Conservation (phyloP, 768 basidiomycete species). For the Myochromella boudieri region DNA sequence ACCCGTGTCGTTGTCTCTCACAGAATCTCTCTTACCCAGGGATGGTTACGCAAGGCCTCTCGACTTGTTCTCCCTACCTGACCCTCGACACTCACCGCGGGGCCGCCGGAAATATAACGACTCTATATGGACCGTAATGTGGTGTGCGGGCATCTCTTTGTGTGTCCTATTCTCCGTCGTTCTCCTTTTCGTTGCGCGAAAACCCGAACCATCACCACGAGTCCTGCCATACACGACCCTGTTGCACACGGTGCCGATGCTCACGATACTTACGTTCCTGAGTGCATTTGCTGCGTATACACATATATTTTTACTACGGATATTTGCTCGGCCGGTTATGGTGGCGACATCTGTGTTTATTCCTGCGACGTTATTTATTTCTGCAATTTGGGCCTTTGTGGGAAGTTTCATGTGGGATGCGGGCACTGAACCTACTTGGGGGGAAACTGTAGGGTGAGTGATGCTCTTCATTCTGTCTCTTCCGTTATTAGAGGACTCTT, state of each 20-base stretch:
- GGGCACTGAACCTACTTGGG: slow-evolving; percentile 67
- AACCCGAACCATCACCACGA: slow-evolving; percentile 38
- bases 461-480: slow-evolving; percentile 2
- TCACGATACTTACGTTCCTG: slow-evolving; percentile 68
- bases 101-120: slow-evolving; percentile 74
- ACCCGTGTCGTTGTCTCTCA: slow-evolving; percentile 65
- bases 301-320: slow-evolving; percentile 72
- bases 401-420: slow-evolving; percentile 70
- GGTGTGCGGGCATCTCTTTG: slow-evolving; percentile 56
- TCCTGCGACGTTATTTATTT: slow-evolving; percentile 71
- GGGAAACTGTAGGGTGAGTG: slow-evolving; percentile 76
- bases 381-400: slow-evolving; percentile 78
- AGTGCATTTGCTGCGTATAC: slow-evolving; percentile 72
- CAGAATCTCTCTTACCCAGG: slow-evolving; percentile 75
- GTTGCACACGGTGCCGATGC: slow-evolving; percentile 74
- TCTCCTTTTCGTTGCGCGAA: slow-evolving; percentile 57
- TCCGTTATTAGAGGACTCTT: neutral
- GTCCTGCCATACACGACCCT: slow-evolving; percentile 66
- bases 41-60: slow-evolving; percentile 64
- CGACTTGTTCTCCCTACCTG: slow-evolving; percentile 76
- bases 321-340: slow-evolving; percentile 86
- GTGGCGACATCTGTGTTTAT: slow-evolving; percentile 74
- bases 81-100: slow-evolving; percentile 66
- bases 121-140: slow-evolving; percentile 66
- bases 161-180: slow-evolving; percentile 66